These are phyloP conservation scores for Metschnikowia anglica DNA, from an alignment of 805 yeast species.

Conservation along the genomic window DNA sequence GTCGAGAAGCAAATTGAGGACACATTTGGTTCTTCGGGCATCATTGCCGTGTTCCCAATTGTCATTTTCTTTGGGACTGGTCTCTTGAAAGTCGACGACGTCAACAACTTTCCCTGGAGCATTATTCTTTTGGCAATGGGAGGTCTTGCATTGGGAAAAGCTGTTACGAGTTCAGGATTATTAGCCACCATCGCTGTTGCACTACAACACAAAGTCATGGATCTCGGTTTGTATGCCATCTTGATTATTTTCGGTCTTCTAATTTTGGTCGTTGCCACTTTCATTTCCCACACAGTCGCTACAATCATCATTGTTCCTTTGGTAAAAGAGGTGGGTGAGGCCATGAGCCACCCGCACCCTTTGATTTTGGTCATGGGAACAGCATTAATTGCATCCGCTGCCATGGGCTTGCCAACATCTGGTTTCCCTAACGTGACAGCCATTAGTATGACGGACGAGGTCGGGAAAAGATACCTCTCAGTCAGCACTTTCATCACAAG, in stretches of 20 bases:
- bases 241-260: conserved; percentile 59
- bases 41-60: conserved; percentile 85
- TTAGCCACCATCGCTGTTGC: conserved; percentile 70
- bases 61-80: conserved; percentile 94
- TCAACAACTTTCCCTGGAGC: conserved; percentile 95
- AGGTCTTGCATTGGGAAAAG: conserved; percentile 92
- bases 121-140: conserved; percentile 97
- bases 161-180: conserved; percentile 88
- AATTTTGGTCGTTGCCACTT: conserved; percentile 42
- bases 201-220: conserved; percentile 66
- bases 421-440: conserved; percentile 48
- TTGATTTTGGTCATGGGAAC: conserved; percentile 42
- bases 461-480: conserved; percentile 40
- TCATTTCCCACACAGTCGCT: conserved; percentile 46
- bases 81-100: conserved; percentile 80
- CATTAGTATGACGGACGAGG: conserved; percentile 43
- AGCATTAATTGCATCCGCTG: conserved; percentile 43
- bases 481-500: conserved; percentile 43
- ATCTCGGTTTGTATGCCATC: conserved; percentile 69
- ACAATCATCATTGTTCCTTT: conserved; percentile 44
- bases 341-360: conserved; percentile 39
- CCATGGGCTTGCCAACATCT: conserved; percentile 47
- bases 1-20: conserved; percentile 71
- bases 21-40: conserved; percentile 93
- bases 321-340: conserved; percentile 41